Conservation (phyloP, 164 flowering plant species). For the Brasenia schreberi region DNA sequence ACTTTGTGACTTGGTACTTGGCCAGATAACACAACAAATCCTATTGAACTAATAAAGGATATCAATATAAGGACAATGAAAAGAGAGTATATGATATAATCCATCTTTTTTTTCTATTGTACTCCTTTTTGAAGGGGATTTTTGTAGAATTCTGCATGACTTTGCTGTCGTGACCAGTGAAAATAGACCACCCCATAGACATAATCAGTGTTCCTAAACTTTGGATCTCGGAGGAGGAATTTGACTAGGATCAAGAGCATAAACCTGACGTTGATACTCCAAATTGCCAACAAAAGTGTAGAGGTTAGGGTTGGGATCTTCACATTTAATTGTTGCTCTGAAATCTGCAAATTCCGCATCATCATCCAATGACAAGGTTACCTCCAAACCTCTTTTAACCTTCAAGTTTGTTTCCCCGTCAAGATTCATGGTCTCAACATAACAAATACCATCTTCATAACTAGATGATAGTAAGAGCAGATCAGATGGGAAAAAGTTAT, state of each 20-base stretch:
- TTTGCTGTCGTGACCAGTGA: conserved; percentile 75
- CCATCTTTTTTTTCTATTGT: conserved; percentile 54
- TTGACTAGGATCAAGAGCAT: conserved; percentile 58
- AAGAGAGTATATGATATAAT: conserved; percentile 48
- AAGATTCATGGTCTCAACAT: conserved; percentile 83
- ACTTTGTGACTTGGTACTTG: conserved; percentile 27
- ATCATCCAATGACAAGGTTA: conserved; percentile 36
- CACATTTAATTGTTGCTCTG: conserved; percentile 54
- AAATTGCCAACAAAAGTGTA: conserved; percentile 66
- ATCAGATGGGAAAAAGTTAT: conserved; percentile 79
- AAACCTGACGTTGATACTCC: conserved; percentile 34
- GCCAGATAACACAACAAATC: conserved; percentile 61
- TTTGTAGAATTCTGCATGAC: conserved; percentile 73
- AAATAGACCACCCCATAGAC: conserved; percentile 71
- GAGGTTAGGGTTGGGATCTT: conserved; percentile 76
- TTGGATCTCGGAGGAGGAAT: conserved; percentile 67
- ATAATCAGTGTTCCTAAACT: conserved; percentile 61
- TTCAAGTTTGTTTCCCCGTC: conserved; percentile 91
- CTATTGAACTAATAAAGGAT: conserved; percentile 50
- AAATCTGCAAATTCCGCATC: conserved; percentile 39
- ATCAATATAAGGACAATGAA: conserved; percentile 41
- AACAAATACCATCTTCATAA: conserved; percentile 74
- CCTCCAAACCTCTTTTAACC: conserved; percentile 57
- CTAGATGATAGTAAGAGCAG: conserved; percentile 65
- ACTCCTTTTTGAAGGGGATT: conserved; percentile 76